A percentile compares a stretch with the other conserved stretches of the same genome.
These are phyloP conservation scores for Phytopythium montanum DNA, from an alignment of 352 stramenopile species.

Conservation along the genomic window DNA sequence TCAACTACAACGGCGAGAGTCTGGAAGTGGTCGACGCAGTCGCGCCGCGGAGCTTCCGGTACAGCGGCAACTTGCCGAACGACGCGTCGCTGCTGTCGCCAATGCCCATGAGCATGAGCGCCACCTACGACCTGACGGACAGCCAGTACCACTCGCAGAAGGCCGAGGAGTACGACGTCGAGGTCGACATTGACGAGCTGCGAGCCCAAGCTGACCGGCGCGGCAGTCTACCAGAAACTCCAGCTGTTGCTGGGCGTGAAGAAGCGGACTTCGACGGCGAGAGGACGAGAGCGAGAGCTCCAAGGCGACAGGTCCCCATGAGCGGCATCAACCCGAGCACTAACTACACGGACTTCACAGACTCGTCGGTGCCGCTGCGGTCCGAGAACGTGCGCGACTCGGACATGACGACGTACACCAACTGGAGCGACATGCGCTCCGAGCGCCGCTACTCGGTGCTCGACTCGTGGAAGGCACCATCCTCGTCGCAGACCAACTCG, in stretches of 20 bases:
- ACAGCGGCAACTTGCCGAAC: constrained; percentile 38
- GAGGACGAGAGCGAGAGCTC: constrained; percentile 10
- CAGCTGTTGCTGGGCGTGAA: constrained; percentile 13
- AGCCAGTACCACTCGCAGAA: constrained; percentile 74
- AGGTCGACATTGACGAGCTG: constrained; percentile 26
- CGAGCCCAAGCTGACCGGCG: constrained; percentile 23
- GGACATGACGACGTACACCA: constrained; percentile 24
- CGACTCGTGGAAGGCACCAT: constrained; percentile 66
- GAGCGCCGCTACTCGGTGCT: constrained; percentile 68
- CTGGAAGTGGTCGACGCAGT: constrained; percentile 49
- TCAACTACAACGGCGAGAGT: constrained; percentile 57
- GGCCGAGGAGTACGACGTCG: constrained; percentile 64
- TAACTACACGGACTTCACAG: constrained; percentile 6
- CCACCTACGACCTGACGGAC: constrained; percentile 60
- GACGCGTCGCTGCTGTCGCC: constrained; percentile 38
- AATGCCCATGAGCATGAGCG: constrained; percentile 44
- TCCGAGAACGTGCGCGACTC: constrained; percentile 13
- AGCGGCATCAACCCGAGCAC: constrained; percentile 26
- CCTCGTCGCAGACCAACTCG: constrained; percentile 47
- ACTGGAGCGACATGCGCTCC: constrained; percentile 27
- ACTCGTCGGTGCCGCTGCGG: background rate
- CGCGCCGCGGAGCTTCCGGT: constrained; percentile 62
- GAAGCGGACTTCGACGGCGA: constrained; percentile 5
- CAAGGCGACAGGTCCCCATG: constrained; percentile 16
- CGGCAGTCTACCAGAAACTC: constrained; percentile 34